Evolutionary conservation across 805 yeast species (phyloP).

Genomic region (Ogataea pignaliae): DNA sequence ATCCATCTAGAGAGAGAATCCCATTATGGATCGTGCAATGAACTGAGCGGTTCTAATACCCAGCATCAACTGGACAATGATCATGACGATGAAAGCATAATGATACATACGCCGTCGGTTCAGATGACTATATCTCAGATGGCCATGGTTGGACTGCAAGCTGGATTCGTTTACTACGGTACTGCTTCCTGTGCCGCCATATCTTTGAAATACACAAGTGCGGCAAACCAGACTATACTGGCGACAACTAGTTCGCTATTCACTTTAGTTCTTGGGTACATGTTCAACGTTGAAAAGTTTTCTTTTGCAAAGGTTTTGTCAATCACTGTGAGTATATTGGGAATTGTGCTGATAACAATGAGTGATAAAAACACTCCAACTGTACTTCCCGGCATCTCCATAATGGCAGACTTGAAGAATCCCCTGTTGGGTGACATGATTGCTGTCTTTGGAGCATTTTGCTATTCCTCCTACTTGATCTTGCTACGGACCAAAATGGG

Average conservation of each 20-base stretch:
- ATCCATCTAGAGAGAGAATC: background rate
- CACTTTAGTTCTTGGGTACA: constrained; percentile 41
- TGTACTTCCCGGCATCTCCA: background rate
- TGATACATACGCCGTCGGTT: constrained; percentile 21
- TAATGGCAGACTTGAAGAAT: constrained; percentile 15
- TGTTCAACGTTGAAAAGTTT: constrained; percentile 38
- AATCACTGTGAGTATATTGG: constrained; percentile 39
- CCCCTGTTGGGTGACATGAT: constrained; percentile 42
- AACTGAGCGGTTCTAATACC: constrained; percentile 1
- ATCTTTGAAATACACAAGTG: constrained; percentile 46
- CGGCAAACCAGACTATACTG: constrained; percentile 48
- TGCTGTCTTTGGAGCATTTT: constrained; percentile 42
- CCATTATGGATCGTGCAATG: constrained; percentile 6
- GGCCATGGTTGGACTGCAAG: constrained; percentile 33
- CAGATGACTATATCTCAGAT: constrained; percentile 28
- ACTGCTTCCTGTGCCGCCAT: constrained; percentile 38
- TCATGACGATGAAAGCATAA: constrained; percentile 1
- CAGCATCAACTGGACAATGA: background rate
- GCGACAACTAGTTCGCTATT: constrained; percentile 49
- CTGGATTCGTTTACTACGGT: constrained; percentile 37
- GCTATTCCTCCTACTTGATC: constrained; percentile 42
- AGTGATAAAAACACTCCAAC: constrained; percentile 16
- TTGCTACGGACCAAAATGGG: constrained; percentile 43
- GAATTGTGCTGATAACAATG: constrained; percentile 42
- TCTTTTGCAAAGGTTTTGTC: constrained; percentile 39